phyloP scores from a whole-genome alignment of 2,329 filamentous ascomycete genomes.

The Tolypocladium cylindrosporum region DNA sequence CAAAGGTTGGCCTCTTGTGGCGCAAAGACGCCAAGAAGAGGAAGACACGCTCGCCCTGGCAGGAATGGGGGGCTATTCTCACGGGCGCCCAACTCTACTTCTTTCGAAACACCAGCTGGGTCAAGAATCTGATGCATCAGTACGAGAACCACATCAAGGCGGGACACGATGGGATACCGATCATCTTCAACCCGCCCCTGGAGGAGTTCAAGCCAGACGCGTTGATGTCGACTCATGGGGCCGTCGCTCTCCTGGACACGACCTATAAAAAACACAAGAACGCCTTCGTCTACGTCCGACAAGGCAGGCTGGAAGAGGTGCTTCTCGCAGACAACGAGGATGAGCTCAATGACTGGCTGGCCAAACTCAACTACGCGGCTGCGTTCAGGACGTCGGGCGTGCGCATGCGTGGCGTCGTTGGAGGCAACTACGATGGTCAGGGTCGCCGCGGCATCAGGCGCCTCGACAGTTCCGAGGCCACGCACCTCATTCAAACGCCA shows the following conservation, averaged over 20 bases:
- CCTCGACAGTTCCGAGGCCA: conserved; percentile 52
- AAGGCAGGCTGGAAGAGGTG: conserved; percentile 79
- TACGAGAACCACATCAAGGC: conserved; percentile 73
- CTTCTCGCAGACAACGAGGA: conserved; percentile 82
- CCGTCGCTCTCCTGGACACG: conserved; percentile 76
- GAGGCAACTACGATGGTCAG: conserved; percentile 77
- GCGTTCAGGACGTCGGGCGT: conserved; percentile 89
- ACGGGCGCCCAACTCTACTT: conserved; percentile 97
- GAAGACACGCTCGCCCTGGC: conserved; percentile 91
- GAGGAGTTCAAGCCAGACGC: conserved; percentile 90
- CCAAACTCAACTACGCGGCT: conserved; percentile 91
- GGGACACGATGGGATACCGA: conserved; percentile 63
- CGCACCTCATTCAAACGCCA: conserved; percentile 55
- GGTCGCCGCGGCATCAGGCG: conserved; percentile 61
- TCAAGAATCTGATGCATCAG: conserved; percentile 83
- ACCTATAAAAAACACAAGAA: conserved; percentile 94
- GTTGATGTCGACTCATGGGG: conserved; percentile 86
- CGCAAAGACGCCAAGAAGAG: conserved; percentile 90
- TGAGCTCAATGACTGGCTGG: conserved; percentile 95
- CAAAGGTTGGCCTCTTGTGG: conserved; percentile 92
- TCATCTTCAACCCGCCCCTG: conserved; percentile 84
- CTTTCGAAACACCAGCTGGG: conserved; percentile 87
- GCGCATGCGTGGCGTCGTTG: conserved; percentile 78
- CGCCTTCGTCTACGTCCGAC: conserved; percentile 82
- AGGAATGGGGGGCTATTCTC: conserved; percentile 95